These are phyloP conservation scores for Schizochytrium sp. DNA, from an alignment of 108 stramenopile genomes.

Conservation along the genomic window DNA sequence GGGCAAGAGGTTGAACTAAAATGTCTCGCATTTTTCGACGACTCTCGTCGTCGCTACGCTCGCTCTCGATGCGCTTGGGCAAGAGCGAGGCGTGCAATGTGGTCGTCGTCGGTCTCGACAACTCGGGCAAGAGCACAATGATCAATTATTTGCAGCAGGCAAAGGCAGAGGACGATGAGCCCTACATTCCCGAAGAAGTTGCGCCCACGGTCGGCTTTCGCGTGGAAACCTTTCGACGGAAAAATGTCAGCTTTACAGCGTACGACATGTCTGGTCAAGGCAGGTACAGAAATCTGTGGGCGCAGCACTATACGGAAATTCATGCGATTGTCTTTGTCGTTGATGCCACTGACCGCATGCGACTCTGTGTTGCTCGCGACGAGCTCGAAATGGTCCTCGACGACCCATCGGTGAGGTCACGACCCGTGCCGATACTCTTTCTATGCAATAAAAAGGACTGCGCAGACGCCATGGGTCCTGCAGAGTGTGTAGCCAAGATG, in stretches of 20 bases:
- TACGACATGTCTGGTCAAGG: conserved; percentile 26
- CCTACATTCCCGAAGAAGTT: background rate
- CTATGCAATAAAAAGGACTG: conserved; percentile 23
- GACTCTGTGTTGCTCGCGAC: conserved; percentile 21
- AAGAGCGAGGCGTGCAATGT: background rate
- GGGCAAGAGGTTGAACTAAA: background rate
- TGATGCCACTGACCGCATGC: background rate
- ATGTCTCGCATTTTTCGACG: background rate
- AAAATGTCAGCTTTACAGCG: conserved; percentile 18
- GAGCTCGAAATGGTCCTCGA: conserved; percentile 21
- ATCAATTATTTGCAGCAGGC: conserved; percentile 17
- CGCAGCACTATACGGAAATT: background rate
- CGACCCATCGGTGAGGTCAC: background rate
- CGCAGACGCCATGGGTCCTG: background rate
- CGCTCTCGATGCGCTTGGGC: background rate
- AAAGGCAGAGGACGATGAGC: background rate
- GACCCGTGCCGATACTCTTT: background rate
- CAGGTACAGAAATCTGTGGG: background rate
- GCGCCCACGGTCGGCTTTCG: conserved; percentile 25
- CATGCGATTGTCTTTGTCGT: conserved; percentile 24
- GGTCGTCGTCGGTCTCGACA: conserved; percentile 21
- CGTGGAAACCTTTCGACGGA: conserved; percentile 3
- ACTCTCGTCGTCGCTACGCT: background rate
- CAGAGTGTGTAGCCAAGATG: background rate
- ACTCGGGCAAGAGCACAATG: conserved; percentile 24